Evolutionary conservation across 2,329 filamentous ascomycete species (phyloP), one percentile per base, ranked within the genome.

Genomic region (Fonsecaea multimorphosa): DNA sequence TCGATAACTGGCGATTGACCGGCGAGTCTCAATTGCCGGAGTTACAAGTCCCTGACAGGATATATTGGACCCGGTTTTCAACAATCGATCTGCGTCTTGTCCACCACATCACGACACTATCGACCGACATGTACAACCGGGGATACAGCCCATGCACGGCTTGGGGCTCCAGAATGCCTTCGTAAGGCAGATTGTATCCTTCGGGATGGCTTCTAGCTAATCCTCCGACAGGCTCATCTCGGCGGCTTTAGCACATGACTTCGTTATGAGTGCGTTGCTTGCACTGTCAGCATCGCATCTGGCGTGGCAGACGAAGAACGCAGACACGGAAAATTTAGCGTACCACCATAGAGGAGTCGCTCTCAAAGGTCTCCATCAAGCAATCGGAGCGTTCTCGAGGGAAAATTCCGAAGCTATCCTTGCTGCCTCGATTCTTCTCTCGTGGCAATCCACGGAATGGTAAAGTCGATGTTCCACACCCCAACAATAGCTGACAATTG

Each of bases 381-480:
- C 93, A 31, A 93, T 98, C 72, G 87, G 89, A 52, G 85, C 86
- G 22, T 97, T 98, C 78, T 96, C 91, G 1, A 88, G 88, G 72
- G 88, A 90, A 59, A 96, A 93, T 67, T 94, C 92, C 1, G 94
- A 99, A 79, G 93, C 93, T 51, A 89, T 97, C 68, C 85, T 99
- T 61, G 94, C 93, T 29, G 92, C 93, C 34, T 97, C 94, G 29
- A 87, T 97, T 52, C 86, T 98, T 55, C 85, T 99, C 57, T 96
- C 93, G 40, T 98, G 95, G 93, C 94, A 98, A 81, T 91, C 92
- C 63, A 95, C 90, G 66, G 94, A 98, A 81, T 98, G 93, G 94
- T 96, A 85, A 83, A 89, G 81, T 74, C 46, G 73, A 72, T 72
- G 63, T 71, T 69, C 72, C 5, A 27, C 9, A 32, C 19, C 31